Base-by-base conservation (phyloP, 2,329 filamentous ascomycete species). In the Sporothrix schenckii region DNA sequence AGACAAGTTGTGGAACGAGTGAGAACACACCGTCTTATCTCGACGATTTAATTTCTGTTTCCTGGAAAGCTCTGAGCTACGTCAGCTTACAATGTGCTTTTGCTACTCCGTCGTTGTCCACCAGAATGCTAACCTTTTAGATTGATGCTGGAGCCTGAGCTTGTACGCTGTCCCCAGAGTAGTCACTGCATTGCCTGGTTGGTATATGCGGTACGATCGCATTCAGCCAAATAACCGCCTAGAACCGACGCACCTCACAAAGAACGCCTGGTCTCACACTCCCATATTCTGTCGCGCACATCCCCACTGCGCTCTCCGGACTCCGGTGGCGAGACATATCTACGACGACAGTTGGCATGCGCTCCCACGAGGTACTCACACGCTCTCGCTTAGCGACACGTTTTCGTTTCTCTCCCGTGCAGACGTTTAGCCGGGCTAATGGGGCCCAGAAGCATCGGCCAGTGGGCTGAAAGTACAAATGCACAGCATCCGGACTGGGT, bases 271-370 rank as follows among this genome's bases (percentile, higher is more conserved):
- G 41, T 14, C 11, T 10, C 49, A 21, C 49, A 50, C 19, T n/a
- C 16, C 16, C 6, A 1, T 41, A 6, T 19, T 13, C 21, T 41
- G 52, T 50, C 16, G 44, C 69, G 72, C 71, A 73, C 67, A 72
- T 71, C 73, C 72, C 73, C 73, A 74, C 56, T 27, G 24, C 47
- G 14, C 2, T 39, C 34, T 71, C 70, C 72, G 73, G 72, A 74
- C 70, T 72, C 73, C 73, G 73, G n/a, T 63, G 70, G 70, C 56
- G 70, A 41, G 19, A 21, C 41, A 44, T 13, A 13, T 3, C 41
- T 13, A 44, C 41, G 14, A 14, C 41, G 41, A 44, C 41, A 44
- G 34, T 9, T 9, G 34, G 7, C 6, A 34, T 34, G 34, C 34
- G 34, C 41, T 16, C 41, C 41, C 58, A 47, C 39, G 21, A 61